These are phyloP conservation scores for Rhododendron mucronatum DNA, from an alignment of 148 eudicot genomes.

Conservation along the genomic window DNA sequence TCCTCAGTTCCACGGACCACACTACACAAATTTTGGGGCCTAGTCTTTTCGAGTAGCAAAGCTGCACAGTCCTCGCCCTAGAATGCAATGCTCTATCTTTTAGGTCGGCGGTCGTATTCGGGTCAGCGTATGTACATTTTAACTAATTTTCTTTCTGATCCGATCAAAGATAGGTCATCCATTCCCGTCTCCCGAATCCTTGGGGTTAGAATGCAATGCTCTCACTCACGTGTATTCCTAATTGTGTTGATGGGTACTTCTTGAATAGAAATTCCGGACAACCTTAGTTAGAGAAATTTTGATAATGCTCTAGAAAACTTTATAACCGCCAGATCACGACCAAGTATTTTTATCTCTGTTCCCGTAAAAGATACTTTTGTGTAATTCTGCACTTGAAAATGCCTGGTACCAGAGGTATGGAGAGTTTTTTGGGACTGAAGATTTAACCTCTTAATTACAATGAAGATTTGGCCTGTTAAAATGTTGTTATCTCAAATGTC, in stretches of 20 bases:
- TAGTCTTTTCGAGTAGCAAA: not conserved
- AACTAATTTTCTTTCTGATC: rapidly evolving
- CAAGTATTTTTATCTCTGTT: too few relatives aligned
- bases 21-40: not conserved
- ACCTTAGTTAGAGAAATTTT: not conserved
- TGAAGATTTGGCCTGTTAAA: too few relatives aligned
- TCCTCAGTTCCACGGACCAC: not conserved
- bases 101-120: too few relatives aligned
- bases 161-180: too few relatives aligned
- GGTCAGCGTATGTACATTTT: too few relatives aligned
- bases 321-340: not conserved
- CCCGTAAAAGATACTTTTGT: not conserved
- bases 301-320: not conserved
- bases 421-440: not conserved
- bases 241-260: not conserved
- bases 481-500: not conserved
- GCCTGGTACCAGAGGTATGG: not conserved
- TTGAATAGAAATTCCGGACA: not conserved
- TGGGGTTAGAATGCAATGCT: too few relatives aligned
- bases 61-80: not conserved
- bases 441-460: too few relatives aligned
- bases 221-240: not conserved
- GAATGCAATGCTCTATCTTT: not conserved
- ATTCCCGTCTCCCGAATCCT: too few relatives aligned
- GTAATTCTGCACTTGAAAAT: too few relatives aligned